Evolutionary conservation across 164 flowering plant species (phyloP), one percentile per base, ranked within the genome.

Genomic region (Saururus chinensis): DNA sequence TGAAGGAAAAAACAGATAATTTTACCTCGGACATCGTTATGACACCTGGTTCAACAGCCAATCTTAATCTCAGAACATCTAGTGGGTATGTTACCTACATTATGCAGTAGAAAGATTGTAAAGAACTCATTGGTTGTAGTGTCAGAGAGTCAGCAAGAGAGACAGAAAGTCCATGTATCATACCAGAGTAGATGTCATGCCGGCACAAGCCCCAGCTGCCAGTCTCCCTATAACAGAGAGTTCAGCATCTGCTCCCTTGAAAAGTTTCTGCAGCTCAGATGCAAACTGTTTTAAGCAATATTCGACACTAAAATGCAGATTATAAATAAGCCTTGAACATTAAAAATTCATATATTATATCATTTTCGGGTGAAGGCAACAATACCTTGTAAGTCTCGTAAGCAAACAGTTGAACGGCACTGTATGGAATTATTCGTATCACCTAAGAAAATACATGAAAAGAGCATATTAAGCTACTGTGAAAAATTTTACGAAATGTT

Each of bases 101-200:
- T 60, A 25, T 45, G 26, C 53, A 60, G 51, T 35, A 10, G 22
- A 41, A 22, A 53, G 13, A 26, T 45, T 12, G 14, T 37, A 41
- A 42, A 17, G 22, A 42, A 40, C 8, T 40, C 49, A 45, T 45
- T 45, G 14, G 4, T 17, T 12, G 0, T 17, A 45, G 17, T 10
- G 11, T 30, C 7, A 13, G 16, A 45, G 49, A 17, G 49, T 45
- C 14, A 45, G 11, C 17, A 1, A 45, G 11, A 45, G 17, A 42
- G 49, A 40, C 11, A 10, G 17, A 45, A 19, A 24, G 35, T 51
- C 21, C 24, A 49, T 23, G 49, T 6, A 48, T 75, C 92, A 81
- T 77, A 93, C 99, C 70, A 93, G 77, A 76, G 97, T 90, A 42
- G 99, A 90, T 49, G 99, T 90, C 97, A 93, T 93, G 84, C 97